Evolutionary conservation across 2,329 filamentous ascomycete species (phyloP).

Genomic region (Verticillium nubilum): DNA sequence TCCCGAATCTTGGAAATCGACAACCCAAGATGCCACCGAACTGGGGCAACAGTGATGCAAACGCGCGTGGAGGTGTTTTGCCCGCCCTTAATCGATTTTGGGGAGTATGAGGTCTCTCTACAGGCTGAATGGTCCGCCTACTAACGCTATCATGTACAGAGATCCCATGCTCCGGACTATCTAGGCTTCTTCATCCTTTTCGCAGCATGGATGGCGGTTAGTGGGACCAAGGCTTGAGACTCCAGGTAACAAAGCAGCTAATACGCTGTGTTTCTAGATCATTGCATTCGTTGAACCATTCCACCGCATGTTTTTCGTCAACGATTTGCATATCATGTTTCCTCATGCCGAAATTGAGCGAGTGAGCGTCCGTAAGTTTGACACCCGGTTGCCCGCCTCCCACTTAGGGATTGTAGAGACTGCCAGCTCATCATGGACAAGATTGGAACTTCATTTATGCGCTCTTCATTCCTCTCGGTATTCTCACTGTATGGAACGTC

Average conservation of each 20-base stretch:
- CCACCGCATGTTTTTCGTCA: slow-evolving; percentile 88
- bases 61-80: slow-evolving; percentile 15
- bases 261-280: slow-evolving; percentile 37
- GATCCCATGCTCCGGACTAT: slow-evolving; percentile 86
- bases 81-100: slow-evolving; percentile 37
- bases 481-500: slow-evolving; percentile 62
- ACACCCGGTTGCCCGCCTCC: no score
- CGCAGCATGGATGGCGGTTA: slow-evolving; percentile 57
- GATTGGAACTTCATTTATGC: slow-evolving; percentile 69
- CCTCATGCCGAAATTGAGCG: slow-evolving; percentile 81
- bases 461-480: slow-evolving; percentile 61
- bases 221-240: slow-evolving; percentile 12
- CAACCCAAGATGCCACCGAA: slow-evolving; percentile 37
- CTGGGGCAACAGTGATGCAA: slow-evolving; percentile 9
- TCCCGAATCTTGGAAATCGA: slow-evolving; percentile 31
- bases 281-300: slow-evolving; percentile 74
- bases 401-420: no score
- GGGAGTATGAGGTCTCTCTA: slow-evolving; percentile 28
- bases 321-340: slow-evolving; percentile 78
- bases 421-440: slow-evolving; percentile 37
- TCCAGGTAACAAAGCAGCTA: neutral
- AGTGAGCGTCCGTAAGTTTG: slow-evolving; percentile 67
- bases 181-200: slow-evolving; percentile 70
- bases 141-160: slow-evolving; percentile 35
- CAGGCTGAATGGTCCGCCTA: neutral